Percentiles rank a stretch among this genome's conserved stretches.
phyloP scores from a whole-genome alignment of 768 basidiomycete species.

The Amanita phalloides region DNA sequence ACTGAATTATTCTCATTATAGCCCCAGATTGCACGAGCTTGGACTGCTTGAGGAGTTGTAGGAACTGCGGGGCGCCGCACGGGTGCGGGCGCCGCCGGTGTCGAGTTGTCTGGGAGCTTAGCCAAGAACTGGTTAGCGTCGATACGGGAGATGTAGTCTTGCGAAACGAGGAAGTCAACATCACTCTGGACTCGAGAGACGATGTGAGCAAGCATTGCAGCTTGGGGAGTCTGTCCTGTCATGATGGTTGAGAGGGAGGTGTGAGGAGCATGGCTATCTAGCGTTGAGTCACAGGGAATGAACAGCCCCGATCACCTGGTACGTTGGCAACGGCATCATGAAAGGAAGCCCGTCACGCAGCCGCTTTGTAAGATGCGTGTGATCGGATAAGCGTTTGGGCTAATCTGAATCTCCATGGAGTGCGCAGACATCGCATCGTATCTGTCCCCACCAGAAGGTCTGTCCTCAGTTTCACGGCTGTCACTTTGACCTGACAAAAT shows the following conservation, averaged over 20 bases:
- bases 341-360: background rate
- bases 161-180: slow-evolving; percentile 44
- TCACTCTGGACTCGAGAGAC: slow-evolving; percentile 46
- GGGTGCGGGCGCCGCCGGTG: slow-evolving; percentile 8
- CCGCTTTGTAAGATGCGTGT: background rate
- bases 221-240: slow-evolving; percentile 22
- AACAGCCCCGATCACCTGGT: background rate
- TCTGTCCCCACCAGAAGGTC: too few species aligned
- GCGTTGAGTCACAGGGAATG: too few species aligned
- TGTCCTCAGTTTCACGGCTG: background rate
- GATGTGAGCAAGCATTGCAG: slow-evolving; percentile 46
- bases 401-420: background rate
- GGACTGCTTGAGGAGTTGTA: slow-evolving; percentile 12
- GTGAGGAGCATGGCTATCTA: too few species aligned
- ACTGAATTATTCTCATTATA: slow-evolving; percentile 55
- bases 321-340: background rate
- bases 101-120: slow-evolving; percentile 25
- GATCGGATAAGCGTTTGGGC: background rate
- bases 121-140: slow-evolving; percentile 40
- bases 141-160: slow-evolving; percentile 38
- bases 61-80: slow-evolving; percentile 9
- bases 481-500: too few species aligned
- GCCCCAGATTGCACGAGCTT: slow-evolving; percentile 52
- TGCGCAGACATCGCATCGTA: too few species aligned
- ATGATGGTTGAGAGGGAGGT: slow-evolving; percentile 9